These are phyloP conservation scores for Suhomyces maxii DNA, from an alignment of 1,139 yeast genomes.

Conservation along the genomic window DNA sequence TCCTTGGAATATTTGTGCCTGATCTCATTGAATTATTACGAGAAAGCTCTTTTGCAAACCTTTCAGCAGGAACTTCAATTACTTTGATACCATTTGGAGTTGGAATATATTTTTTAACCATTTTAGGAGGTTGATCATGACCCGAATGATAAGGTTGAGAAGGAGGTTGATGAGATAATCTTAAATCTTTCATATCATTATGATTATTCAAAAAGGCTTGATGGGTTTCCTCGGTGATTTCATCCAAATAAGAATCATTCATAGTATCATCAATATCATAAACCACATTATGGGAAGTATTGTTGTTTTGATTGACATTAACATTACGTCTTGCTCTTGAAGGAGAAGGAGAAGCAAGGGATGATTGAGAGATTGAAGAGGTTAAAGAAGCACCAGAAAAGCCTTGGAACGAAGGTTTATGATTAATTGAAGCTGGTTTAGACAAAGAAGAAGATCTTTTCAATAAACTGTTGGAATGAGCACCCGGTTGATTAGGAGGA, in stretches of 20 bases:
- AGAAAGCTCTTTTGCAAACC: constrained; percentile 39
- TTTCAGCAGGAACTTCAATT: constrained; percentile 47
- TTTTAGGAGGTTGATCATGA: constrained; percentile 22
- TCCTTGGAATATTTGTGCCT: constrained; percentile 23
- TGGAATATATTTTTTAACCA: constrained; percentile 51
- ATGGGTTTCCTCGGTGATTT: constrained; percentile 21
- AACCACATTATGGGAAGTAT: constrained; percentile 4
- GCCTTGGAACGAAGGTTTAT: constrained; percentile 5
- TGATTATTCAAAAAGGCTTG: constrained; percentile 13
- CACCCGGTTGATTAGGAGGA: not conserved
- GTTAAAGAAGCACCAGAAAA: constrained; percentile 16
- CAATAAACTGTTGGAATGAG: constrained; percentile 4
- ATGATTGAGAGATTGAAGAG: constrained; percentile 10
- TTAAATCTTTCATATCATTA: constrained; percentile 16
- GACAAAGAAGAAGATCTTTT: constrained; percentile 8
- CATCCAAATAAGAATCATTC: constrained; percentile 32
- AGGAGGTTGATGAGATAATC: constrained; percentile 13
- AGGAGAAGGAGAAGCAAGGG: constrained; percentile 6
- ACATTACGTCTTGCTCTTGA: constrained; percentile 7
- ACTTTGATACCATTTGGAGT: constrained; percentile 49
- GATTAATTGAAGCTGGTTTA: not conserved
- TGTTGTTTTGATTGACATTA: no score
- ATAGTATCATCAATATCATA: constrained; percentile 33
- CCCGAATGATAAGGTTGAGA: not conserved
- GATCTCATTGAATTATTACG: constrained; percentile 44